Evolutionary conservation across 1,139 yeast genomes (phyloP).

Genomic region (Geotrichum aggregatum): DNA sequence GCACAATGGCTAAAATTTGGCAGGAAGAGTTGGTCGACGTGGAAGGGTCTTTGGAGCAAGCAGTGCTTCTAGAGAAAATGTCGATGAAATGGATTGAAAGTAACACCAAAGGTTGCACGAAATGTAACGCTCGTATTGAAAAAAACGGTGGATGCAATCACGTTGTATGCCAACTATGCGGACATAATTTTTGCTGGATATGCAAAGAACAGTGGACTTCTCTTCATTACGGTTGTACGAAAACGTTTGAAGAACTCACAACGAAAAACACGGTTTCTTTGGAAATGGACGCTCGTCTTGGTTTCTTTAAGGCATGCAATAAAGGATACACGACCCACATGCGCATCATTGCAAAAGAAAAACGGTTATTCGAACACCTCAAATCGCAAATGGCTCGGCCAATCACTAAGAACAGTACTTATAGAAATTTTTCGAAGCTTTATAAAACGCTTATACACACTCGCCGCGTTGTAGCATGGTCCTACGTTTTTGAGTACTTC

Average conservation of each 20-base stretch:
- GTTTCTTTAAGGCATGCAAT: background rate
- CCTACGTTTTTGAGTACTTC: background rate
- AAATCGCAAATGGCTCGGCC: background rate
- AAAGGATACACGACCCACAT: background rate
- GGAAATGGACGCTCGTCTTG: background rate
- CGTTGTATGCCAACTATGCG: constrained; percentile 80
- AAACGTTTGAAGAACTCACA: too few relatives aligned
- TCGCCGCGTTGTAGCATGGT: background rate
- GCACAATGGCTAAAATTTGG: constrained; percentile 45
- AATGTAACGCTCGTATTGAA: constrained; percentile 54
- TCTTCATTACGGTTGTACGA: constrained; percentile 49
- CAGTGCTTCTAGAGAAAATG: background rate
- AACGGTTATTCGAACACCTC: background rate
- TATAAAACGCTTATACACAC: background rate
- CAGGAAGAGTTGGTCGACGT: background rate
- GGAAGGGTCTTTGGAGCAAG: background rate
- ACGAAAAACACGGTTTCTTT: background rate
- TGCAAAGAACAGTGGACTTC: constrained; percentile 71
- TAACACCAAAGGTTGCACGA: constrained; percentile 79
- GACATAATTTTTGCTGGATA: constrained; percentile 86
- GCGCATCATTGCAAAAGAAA: background rate
- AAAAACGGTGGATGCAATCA: constrained; percentile 96
- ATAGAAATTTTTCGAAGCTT: background rate
- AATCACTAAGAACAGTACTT: background rate
- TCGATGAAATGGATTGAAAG: constrained; percentile 73